phyloP scores from a whole-genome alignment of 2,329 filamentous ascomycete genomes.

The Trichophyton simii region DNA sequence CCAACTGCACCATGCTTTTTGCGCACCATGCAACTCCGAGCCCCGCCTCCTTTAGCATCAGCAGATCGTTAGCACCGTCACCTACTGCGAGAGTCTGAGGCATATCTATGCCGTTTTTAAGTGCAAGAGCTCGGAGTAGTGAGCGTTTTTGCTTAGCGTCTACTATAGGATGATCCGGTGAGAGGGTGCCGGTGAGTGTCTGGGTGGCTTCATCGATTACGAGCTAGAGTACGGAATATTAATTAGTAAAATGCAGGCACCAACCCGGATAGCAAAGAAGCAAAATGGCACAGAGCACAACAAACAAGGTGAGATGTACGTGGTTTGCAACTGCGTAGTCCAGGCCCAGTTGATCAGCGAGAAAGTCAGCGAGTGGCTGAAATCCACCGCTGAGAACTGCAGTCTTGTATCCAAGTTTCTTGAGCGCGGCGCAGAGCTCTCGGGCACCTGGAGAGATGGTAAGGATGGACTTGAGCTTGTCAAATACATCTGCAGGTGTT shows the following conservation, averaged over 20 bases:
- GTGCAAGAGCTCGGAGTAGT: constrained; percentile 43
- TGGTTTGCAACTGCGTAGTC: constrained; percentile 86
- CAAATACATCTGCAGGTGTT: constrained; percentile 65
- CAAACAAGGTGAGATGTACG: constrained; percentile 30
- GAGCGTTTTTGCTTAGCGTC: constrained; percentile 46
- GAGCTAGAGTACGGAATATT: constrained; percentile 24
- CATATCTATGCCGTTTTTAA: constrained; percentile 41
- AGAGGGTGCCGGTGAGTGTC: constrained; percentile 46
- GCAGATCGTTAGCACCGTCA: constrained; percentile 53
- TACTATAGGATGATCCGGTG: constrained; percentile 44
- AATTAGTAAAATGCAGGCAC: constrained; percentile 1
- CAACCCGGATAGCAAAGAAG: neutral
- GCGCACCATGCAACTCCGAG: constrained; percentile 52
- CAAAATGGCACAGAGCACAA: neutral
- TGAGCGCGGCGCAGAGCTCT: constrained; percentile 61
- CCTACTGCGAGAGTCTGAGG: constrained; percentile 48
- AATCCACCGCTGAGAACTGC: constrained; percentile 91
- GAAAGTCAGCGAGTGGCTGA: constrained; percentile 74
- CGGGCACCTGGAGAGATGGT: constrained; percentile 71
- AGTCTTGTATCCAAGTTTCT: constrained; percentile 68
- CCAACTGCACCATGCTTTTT: constrained; percentile 51
- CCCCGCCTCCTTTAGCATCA: constrained; percentile 51
- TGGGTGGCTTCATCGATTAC: constrained; percentile 36
- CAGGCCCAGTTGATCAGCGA: constrained; percentile 66
- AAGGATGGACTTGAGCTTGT: constrained; percentile 60